Percentiles rank a stretch among this genome's conserved stretches.
phyloP scores from a whole-genome alignment of 1,284 basidiomycete species.

The Ustilago hordei region DNA sequence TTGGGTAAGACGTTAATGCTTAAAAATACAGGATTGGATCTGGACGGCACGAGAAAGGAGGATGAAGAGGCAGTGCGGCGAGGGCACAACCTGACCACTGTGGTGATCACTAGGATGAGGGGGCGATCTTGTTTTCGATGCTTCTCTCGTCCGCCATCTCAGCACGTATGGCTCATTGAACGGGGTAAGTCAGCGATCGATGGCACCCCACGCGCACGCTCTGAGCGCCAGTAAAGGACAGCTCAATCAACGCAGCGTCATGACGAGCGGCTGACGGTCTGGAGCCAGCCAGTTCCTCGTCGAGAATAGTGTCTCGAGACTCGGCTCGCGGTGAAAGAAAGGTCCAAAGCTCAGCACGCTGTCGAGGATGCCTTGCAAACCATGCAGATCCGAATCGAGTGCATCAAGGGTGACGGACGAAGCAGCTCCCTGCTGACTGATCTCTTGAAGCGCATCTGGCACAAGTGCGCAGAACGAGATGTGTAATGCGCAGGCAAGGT shows the following conservation, averaged over 20 bases:
- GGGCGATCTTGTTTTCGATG: not conserved
- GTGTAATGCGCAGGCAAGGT: constrained; percentile 36
- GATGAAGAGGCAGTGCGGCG: not conserved
- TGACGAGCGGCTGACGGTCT: constrained; percentile 28
- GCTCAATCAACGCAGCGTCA: constrained; percentile 27
- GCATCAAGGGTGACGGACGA: constrained; percentile 37
- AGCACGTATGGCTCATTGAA: not conserved
- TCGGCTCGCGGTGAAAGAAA: constrained; percentile 39
- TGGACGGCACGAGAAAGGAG: not conserved
- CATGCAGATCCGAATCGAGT: constrained; percentile 35
- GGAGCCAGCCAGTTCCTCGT: constrained; percentile 47
- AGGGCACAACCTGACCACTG: not conserved
- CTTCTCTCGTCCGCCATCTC: not conserved
- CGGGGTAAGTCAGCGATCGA: not conserved
- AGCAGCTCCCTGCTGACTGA: constrained; percentile 39
- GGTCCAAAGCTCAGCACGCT: constrained; percentile 47
- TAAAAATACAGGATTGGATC: constrained; percentile 16
- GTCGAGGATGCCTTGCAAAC: constrained; percentile 44
- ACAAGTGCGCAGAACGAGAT: constrained; percentile 49
- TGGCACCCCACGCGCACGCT: not conserved
- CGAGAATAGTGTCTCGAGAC: constrained; percentile 38
- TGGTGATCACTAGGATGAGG: not conserved
- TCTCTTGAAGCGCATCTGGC: constrained; percentile 46
- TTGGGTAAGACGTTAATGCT: not conserved
- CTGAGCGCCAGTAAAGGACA: not conserved